A percentile compares a stretch with the other conserved stretches of the same genome.
phyloP scores from a whole-genome alignment of 768 basidiomycete genomes.

The Hericium coralloides region DNA sequence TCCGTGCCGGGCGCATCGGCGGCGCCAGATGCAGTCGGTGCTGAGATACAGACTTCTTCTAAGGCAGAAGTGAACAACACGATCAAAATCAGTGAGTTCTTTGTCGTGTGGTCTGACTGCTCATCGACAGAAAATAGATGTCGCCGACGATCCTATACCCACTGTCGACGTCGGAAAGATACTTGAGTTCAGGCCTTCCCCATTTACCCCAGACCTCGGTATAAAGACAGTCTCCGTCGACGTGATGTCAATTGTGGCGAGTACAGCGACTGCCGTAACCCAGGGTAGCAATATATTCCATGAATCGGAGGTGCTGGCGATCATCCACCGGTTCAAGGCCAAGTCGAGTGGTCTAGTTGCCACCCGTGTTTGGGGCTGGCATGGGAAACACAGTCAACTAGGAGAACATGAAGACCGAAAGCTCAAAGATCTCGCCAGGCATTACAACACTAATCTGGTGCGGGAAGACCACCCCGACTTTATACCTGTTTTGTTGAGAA shows the following conservation, averaged over 20 bases:
- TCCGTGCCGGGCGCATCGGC: too few species aligned
- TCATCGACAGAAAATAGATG: background rate
- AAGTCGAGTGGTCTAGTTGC: slow-evolving; percentile 54
- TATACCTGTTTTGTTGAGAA: background rate
- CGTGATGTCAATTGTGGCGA: slow-evolving; percentile 49
- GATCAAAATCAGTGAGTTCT: slow-evolving; percentile 26
- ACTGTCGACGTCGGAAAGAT: slow-evolving; percentile 39
- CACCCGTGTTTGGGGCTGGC: slow-evolving; percentile 74
- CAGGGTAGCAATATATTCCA: slow-evolving; percentile 52
- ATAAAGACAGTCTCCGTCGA: slow-evolving; percentile 64
- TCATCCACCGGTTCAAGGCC: slow-evolving; percentile 64
- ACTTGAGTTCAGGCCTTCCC: slow-evolving; percentile 23
- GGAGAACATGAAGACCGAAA: slow-evolving; percentile 60
- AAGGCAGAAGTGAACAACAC: background rate
- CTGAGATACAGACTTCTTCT: too few species aligned
- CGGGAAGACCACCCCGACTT: slow-evolving; percentile 16
- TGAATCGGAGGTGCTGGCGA: slow-evolving; percentile 59
- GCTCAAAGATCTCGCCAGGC: slow-evolving; percentile 58
- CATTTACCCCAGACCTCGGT: slow-evolving; percentile 25
- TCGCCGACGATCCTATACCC: slow-evolving; percentile 37
- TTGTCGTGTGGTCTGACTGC: background rate
- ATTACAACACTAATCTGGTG: slow-evolving; percentile 62
- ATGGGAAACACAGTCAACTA: slow-evolving; percentile 42
- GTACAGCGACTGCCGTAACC: slow-evolving; percentile 36
- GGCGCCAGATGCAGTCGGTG: too few species aligned